A percentile compares a stretch with the other conserved stretches of the same genome.
phyloP scores from a whole-genome alignment of 257 asterid species.

The Solanum okadae region DNA sequence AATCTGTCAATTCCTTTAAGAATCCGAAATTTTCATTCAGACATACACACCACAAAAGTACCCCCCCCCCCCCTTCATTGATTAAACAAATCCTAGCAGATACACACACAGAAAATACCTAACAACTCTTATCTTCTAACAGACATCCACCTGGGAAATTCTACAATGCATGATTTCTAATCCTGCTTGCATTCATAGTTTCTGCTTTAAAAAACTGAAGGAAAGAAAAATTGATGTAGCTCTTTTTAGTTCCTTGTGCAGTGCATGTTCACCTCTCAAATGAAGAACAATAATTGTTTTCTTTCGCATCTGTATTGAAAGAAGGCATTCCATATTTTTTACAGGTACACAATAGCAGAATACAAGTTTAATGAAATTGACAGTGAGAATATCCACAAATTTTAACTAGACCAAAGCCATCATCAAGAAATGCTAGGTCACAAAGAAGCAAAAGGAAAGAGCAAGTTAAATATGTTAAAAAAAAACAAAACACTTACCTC shows the following conservation, averaged over 20 bases:
- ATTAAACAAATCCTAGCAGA: background rate
- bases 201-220: background rate
- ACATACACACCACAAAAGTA: background rate
- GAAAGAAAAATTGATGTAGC: background rate
- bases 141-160: background rate
- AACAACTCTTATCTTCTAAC: background rate
- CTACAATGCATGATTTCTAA: background rate
- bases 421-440: background rate
- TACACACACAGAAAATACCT: background rate
- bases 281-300: background rate
- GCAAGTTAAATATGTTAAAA: background rate
- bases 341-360: background rate
- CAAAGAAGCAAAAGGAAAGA: background rate
- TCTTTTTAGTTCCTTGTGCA: background rate
- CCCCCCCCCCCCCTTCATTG: background rate
- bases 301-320: background rate
- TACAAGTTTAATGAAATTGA: background rate
- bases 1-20: background rate
- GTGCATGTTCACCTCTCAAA: background rate
- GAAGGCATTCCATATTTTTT: background rate
- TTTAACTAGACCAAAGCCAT: background rate
- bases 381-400: background rate
- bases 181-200: background rate
- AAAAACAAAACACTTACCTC: slow-evolving; percentile 47
- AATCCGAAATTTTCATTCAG: background rate